Base-by-base conservation (phyloP, 345 rosid genomes). In the Capsella bursapastoris region DNA sequence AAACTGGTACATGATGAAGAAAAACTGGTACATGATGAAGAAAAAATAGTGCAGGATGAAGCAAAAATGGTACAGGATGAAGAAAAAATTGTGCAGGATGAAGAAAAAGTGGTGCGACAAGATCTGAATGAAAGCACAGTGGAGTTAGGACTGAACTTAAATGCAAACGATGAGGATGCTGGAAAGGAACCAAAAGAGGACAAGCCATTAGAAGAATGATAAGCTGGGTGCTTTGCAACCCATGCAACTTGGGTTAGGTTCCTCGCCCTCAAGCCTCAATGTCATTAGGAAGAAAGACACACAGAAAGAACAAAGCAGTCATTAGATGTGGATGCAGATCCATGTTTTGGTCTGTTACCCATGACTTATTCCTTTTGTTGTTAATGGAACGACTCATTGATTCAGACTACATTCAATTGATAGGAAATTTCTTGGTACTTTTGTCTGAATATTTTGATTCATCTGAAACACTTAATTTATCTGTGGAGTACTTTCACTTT, bases 121-220 rank as follows among this genome's bases (percentile, higher is more conserved):
- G 98, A 91, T 86, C 84, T 92, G 41, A 94, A 91, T 4, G 90
- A 94, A 83, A 90, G 93, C 89, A 86, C 90, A 48, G 27, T 83
- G 78, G 97, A 90, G 76, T 78, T 84, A 79, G 86, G 96, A 61
- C 82, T 90, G 73, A 93, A 92, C 63, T 81, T 83, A 53, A 89
- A 75, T 25, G 87, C 82, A 37, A 83, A 70, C 4, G 89, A 86
- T 37, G 70, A 66, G 0, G 86, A 84, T 47, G 71, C 85, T 15
- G 82, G 82, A 63, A 68, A 60, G 29, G 71, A 76, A 37, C 66
- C 70, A 5, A 70, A 71, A 70, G 76, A 69, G 44, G 76, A 79
- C 7, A 74, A 75, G 64, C 76, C 59, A 53, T 65, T 73, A 32
- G 58, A 65, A 32, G 69, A 66, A 12, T 65, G 63, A 71, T 71